Base-by-base conservation (phyloP, 192 early-diverging fungal species). In the Dimargaris verticillata region DNA sequence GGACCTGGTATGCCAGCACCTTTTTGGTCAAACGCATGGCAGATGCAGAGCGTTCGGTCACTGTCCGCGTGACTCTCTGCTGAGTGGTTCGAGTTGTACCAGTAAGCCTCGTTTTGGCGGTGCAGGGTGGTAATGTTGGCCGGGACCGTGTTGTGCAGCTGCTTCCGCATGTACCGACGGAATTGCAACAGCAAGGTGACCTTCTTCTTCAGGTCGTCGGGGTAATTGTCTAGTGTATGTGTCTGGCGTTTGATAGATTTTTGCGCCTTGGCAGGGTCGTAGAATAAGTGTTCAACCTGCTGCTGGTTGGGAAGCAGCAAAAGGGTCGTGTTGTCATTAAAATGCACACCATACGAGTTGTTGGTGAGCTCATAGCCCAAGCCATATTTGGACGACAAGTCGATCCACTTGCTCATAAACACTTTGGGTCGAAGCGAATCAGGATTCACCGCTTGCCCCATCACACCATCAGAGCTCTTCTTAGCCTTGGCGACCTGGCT, bases 371-470 rank as follows among this genome's bases (percentile, higher is more conserved):
- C 78, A 70, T 93, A 98, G 0, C 87, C 88, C 53, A 96, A 68
- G 11, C 95, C 95, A 66, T 93, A 95, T 44, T 87, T 89, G 62
- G 75, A 70, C 14, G 84, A 75, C 62, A 83, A 86, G 57, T 93
- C 84, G 59, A 96, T 78, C 91, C 93, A 98, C 66, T 87, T 91
- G 28, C 79, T 78, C 43, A 98, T 76, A 62, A 92, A 95, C 28
- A 89, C 55, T 28, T 44, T 33, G 22, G 55, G 55, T 5, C 15
- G 17, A 9, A 42, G 29, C 33, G 15, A 4, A 7, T 38, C 33
- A 5, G 29, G 33, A 18, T 13, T 18, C 3, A 22, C 3, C 14
- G 26, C 22, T 15, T 25, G 13, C 13, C 52, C 18, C 14, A 14
- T 3, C 28, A 53, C 52, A 3, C 22, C 28, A 5, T 24, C 28